Percentiles rank a stretch among this genome's conserved stretches.
Evolutionary conservation across 495 filamentous ascomycete species (phyloP).

Genomic region (Hyaloscypha bicolor): DNA sequence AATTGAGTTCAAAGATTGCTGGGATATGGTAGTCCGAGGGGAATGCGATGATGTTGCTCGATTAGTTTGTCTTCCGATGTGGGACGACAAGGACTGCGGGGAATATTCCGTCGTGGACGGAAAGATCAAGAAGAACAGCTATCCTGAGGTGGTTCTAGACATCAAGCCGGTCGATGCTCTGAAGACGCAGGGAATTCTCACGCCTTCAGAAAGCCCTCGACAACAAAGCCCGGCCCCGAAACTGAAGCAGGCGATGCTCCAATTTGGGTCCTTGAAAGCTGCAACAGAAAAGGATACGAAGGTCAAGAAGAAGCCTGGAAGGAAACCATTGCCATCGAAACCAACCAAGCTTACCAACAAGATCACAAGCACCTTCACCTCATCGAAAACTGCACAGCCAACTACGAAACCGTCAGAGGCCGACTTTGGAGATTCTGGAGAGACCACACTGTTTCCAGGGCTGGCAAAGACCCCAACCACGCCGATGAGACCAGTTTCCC

Average conservation of each 20-base stretch:
- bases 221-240: slow-evolving; percentile 50
- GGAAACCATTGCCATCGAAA: slow-evolving; percentile 25
- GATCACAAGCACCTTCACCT: slow-evolving; percentile 26
- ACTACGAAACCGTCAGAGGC: background rate
- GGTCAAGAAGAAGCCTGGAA: slow-evolving; percentile 28
- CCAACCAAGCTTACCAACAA: slow-evolving; percentile 22
- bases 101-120: slow-evolving; percentile 47
- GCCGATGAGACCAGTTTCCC: slow-evolving; percentile 45
- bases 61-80: slow-evolving; percentile 70
- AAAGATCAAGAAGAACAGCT: slow-evolving; percentile 26
- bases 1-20: slow-evolving; percentile 86
- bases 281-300: slow-evolving; percentile 16
- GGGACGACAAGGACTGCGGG: slow-evolving; percentile 63
- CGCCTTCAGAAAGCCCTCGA: slow-evolving; percentile 61
- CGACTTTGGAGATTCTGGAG: background rate
- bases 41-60: slow-evolving; percentile 87
- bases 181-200: slow-evolving; percentile 56
- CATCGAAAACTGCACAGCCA: slow-evolving; percentile 22
- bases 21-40: slow-evolving; percentile 85
- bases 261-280: slow-evolving; percentile 34
- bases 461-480: slow-evolving; percentile 26
- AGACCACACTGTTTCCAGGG: slow-evolving; percentile 8
- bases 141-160: slow-evolving; percentile 35
- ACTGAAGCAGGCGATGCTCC: slow-evolving; percentile 32
- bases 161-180: slow-evolving; percentile 24